Evolutionary conservation across 192 early-diverging fungal species (phyloP).

Genomic region (Backusella westeae): DNA sequence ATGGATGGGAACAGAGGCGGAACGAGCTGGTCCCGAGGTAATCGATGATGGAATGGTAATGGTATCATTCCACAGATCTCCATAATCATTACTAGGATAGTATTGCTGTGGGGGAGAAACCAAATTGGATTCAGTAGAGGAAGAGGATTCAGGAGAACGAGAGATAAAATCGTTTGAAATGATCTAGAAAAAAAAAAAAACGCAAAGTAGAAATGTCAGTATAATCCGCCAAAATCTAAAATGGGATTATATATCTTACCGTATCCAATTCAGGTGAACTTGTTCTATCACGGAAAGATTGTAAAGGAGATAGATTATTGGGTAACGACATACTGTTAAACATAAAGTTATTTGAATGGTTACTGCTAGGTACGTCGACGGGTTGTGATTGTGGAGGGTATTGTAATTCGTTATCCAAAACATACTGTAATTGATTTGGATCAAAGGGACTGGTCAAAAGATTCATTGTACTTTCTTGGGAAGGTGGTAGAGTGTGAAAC

Average conservation of each 20-base stretch:
- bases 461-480: conserved; percentile 2
- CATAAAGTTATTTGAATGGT: not conserved
- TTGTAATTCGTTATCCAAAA: not conserved
- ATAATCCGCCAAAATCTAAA: not conserved
- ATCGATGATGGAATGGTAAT: not conserved
- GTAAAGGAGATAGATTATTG: not conserved
- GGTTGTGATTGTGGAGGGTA: not conserved
- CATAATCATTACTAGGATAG: not conserved
- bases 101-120: conserved; percentile 3
- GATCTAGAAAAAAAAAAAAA: not conserved
- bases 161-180: conserved; percentile 10
- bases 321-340: not conserved
- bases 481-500: not conserved
- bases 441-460: not conserved
- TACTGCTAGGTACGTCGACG: not conserved
- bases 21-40: not conserved
- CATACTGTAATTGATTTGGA: not conserved
- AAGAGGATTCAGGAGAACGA: conserved; percentile 9
- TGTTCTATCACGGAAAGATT: not conserved
- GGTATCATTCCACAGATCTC: not conserved
- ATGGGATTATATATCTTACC: not conserved
- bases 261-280: not conserved
- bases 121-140: conserved; percentile 9
- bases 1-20: conserved; percentile 10
- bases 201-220: not conserved